Evolutionary conservation across 2,329 filamentous ascomycete species (phyloP), one percentile per base, ranked within the genome.

Genomic region (Colletotrichum orbiculare): DNA sequence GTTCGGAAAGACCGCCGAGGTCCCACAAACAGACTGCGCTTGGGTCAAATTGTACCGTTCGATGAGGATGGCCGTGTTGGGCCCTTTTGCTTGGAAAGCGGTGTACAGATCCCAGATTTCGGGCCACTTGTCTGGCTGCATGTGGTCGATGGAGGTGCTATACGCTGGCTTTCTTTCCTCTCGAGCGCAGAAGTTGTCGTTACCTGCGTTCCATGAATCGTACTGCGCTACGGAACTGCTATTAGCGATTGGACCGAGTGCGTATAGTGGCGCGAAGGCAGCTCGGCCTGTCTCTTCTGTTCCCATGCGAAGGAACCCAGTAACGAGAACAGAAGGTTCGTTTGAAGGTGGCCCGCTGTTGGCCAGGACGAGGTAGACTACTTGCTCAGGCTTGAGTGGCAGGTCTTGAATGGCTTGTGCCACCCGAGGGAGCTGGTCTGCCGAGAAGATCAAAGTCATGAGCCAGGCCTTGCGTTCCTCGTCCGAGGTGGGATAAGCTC

Each of bases 101-200:
- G 64, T 70, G 67, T 76, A 81, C 38, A 75, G 67, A 50, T 79
- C 69, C 75, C 76, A 81, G 25, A 79, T 70, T 34, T 73, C 62
- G 7, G 72, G 73, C 77, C 78, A 81, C 13, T 72, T 73, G 1
- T 68, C 35, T 0, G 77, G 69, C 37, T 73, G 69, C 73, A 81
- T 73, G n/a, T 60, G 69, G 9, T 69, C 71, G 43, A 80, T 69
- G 7, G 71, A 74, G 1, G 72, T 72, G 53, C 71, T 72, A 66
- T 73, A 79, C 9, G 75, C 71, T 2, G 78, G 78, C 64, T 80
- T 81, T 50, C 77, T 75, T 4, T 69, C 76, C 9, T 74, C 77
- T 3, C 69, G 68, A 2, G 50, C 52, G 68, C 78, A 81, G 68
- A 78, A 78, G 3, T 64, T 64, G 53, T 77, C 42, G 42, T 43